Evolutionary conservation across 495 filamentous ascomycete genomes (phyloP), one percentile per base, ranked within the genome.

Genomic region (Neurospora tetrasperma): DNA sequence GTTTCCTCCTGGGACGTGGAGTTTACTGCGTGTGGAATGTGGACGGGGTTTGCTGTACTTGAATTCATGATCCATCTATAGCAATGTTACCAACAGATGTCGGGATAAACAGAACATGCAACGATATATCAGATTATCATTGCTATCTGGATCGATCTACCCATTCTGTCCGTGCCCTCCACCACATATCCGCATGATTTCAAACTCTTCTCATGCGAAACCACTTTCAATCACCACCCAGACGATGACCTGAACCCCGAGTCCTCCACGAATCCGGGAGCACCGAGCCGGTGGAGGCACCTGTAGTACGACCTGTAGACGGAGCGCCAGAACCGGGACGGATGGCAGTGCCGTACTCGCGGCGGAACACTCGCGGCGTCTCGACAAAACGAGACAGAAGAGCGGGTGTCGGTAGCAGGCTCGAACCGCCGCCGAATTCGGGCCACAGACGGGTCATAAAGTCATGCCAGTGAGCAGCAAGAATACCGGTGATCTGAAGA

Each of bases 361-460:
- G 76, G 48, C 82, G 85, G 78, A 74, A 81, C 8, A 80, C 74
- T 74, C 79, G 79, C 48, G 85, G 82, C 5, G 81, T 82, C 35
- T 84, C 82, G 74, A 93, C 91, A 75, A 89, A 85, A 66, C 87
- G 82, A 70, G 85, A 88, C 71, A 97, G 78, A 70, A 92, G 87
- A 0, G 70, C 76, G 2, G 94, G 94, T 0, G 94, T 94, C 18
- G 80, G 80, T 66, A 97, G 82, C 70, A 88, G 86, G 76, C 93
- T 95, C 40, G 82, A 81, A 4, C 94, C 94, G 70, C 91, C 90
- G 23, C 93, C 94, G 82, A 94, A 94, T 54, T 89, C 87, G 18
- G 94, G 94, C 82, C 91, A 97, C 40, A 95, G 86, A 48, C 90
- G 86, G 4, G 91, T 93, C 62, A 96, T 79, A 77, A 97, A 98